Evolutionary conservation across 1,139 yeast species (phyloP).

Genomic region (Suhomyces yuchorum): DNA sequence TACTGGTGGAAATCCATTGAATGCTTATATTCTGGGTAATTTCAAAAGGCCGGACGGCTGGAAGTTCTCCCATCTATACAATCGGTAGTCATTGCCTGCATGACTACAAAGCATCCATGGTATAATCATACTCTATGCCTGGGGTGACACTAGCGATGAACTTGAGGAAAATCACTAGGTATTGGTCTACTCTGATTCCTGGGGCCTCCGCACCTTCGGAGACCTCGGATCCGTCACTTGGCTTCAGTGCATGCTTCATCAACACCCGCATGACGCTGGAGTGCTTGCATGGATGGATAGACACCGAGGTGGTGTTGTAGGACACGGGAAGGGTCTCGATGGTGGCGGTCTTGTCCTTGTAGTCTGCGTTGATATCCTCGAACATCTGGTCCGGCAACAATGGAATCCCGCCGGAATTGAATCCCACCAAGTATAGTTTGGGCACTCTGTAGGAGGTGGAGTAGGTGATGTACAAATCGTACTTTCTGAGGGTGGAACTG

Average conservation of each 20-base stretch:
- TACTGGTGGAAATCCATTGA: not conserved
- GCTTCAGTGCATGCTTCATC: conserved; percentile 51
- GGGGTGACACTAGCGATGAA: conserved; percentile 97
- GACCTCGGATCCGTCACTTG: conserved; percentile 12
- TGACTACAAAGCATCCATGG: conserved; percentile 70
- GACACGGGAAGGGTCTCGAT: conserved; percentile 90
- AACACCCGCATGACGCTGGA: conserved; percentile 91
- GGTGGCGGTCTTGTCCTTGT: conserved; percentile 94
- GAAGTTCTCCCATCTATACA: not conserved
- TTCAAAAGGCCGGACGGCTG: not conserved
- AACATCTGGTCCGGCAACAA: conserved; percentile 88
- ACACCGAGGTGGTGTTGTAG: conserved; percentile 75
- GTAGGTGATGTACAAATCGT: conserved; percentile 87
- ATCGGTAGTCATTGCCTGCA: conserved; percentile 1
- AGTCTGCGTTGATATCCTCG: conserved; percentile 89
- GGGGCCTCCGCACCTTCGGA: conserved; percentile 26
- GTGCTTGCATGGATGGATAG: conserved; percentile 96
- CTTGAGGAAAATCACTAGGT: conserved; percentile 82
- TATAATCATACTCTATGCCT: conserved; percentile 94
- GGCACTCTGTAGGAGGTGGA: conserved; percentile 97
- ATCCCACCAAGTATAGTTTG: conserved; percentile 89
- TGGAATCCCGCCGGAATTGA: conserved; percentile 80
- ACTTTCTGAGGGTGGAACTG: conserved; percentile 57
- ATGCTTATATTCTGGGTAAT: not conserved
- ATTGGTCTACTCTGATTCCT: conserved; percentile 82